Evolutionary conservation across 2,329 filamentous ascomycete genomes (phyloP).

Genomic region (Aspergillus sp.): DNA sequence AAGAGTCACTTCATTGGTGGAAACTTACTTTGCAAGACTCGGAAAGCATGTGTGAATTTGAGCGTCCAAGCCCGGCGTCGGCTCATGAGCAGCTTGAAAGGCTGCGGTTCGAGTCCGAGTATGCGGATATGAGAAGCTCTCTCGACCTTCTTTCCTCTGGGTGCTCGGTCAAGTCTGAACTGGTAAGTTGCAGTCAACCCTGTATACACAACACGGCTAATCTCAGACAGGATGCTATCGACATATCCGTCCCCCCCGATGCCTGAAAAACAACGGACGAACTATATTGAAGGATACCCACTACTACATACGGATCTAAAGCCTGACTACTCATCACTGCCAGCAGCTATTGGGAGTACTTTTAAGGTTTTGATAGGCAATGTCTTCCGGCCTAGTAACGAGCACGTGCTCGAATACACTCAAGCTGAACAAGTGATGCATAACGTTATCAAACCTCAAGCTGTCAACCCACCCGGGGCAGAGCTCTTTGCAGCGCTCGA

Average conservation of each 20-base stretch:
- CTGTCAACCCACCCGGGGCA: constrained; percentile 23
- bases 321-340: constrained; percentile 40
- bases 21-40: constrained; percentile 59
- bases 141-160: constrained; percentile 30
- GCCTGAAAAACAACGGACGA: constrained; percentile 47
- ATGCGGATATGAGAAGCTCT: constrained; percentile 30
- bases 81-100: constrained; percentile 20
- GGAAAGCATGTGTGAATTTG: constrained; percentile 29
- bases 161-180: constrained; percentile 19
- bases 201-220: no score
- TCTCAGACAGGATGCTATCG: constrained; percentile 46
- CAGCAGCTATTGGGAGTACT: constrained; percentile 29
- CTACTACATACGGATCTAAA: constrained; percentile 50
- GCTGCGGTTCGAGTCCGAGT: constrained; percentile 22
- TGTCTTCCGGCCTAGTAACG: constrained; percentile 14
- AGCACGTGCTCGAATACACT: constrained; percentile 15
- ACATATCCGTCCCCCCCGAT: constrained; percentile 62
- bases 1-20: constrained; percentile 66
- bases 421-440: constrained; percentile 27
- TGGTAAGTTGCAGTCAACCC: constrained; percentile 19
- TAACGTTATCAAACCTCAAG: constrained; percentile 12
- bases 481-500: constrained; percentile 49
- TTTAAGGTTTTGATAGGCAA: constrained; percentile 24
- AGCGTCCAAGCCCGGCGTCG: constrained; percentile 1
- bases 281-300: constrained; percentile 51